Conservation (phyloP, 306 rosid species). For the Prunus persica region Prunus_persica_NCBIv2 NC_034014.1:6621001-6621500, state of each 20-base stretch:
- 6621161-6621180: constrained; percentile 16
- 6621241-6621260: constrained; percentile 20
- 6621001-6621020: background rate
- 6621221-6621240: constrained; percentile 20
- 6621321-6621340: background rate
- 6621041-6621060: background rate
- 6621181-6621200: background rate
- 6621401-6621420: background rate
- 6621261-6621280: background rate
- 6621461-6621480: background rate
- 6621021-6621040: background rate
- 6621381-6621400: background rate
- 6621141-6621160: constrained; percentile 13
- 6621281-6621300: constrained; percentile 10
- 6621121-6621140: constrained; percentile 19
- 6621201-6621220: background rate
- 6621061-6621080: background rate
- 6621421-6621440: background rate
- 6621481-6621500: background rate
- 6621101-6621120: constrained; percentile 15
- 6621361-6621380: constrained; percentile 1
- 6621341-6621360: constrained; percentile 18
- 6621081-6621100: background rate
- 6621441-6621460: background rate
- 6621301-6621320: background rate